Base-by-base conservation (phyloP, 768 basidiomycete species). In the Leccinum broughii region DNA sequence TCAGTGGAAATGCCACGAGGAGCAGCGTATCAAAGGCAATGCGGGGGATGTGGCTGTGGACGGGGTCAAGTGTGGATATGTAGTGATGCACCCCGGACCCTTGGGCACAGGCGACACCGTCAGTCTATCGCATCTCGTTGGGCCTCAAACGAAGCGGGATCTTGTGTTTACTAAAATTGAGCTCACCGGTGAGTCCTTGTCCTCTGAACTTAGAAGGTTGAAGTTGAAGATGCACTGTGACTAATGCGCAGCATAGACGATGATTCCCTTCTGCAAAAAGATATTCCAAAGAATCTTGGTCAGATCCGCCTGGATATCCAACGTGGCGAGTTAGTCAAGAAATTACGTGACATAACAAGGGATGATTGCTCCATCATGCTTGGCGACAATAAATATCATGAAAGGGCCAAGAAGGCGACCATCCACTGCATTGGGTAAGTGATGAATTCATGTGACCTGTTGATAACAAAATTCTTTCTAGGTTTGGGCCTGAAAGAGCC, bases 191-290 rank as follows among this genome's bases (percentile, higher is more conserved):
- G 39, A 41, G 39, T 41, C 17, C 8, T 41, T 41, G 39, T 41
- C 17, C 17, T 41, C 39, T 41, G 37, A 39, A 41, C 3, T 41
- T 17, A 9, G 0, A 0, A 41, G 17, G 17, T n/a, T 2, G 39
- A 24, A 24, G 22, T 22, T 22, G 22, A 17, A 41, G 39, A 41
- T 41, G 17, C 22, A 41, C 4, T 17, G 22, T 48, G 3, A 48
- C 46, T 24, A 13, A 48, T 20, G 22, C 46, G 39, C 13, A 24
- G 22, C 37, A 39, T 2, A 70, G 68, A 70, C 34, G 69, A 69
- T 15, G 70, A 67, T 51, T 57, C 58, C 5, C 56, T 69, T 52
- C 46, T 65, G 32, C 60, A 46, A 22, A 41, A 34, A 41, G 17
- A 41, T 41, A 35, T 50, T 14, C 50, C 61, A 13, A 63, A 60